A percentile compares a stretch with the other conserved stretches of the same genome.
Conservation (phyloP, 306 rosid genomes). For the Canavalia ensiformis region DNA sequence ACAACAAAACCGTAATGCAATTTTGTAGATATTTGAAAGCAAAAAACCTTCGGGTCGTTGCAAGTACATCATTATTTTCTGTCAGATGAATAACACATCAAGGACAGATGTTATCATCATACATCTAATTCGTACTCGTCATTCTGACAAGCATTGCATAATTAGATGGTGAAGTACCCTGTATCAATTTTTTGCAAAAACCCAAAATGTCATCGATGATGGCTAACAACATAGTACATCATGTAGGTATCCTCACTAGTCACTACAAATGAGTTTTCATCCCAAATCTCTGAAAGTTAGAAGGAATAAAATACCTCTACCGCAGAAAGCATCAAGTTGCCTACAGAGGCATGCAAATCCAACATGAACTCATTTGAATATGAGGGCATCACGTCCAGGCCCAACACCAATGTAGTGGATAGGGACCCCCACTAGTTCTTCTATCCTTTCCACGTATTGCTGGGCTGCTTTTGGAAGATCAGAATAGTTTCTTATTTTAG, state of each 20-base stretch:
- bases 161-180: conserved; percentile 14
- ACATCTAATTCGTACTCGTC: conserved; percentile 40
- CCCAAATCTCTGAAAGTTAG: conserved; percentile 37
- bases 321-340: conserved; percentile 45
- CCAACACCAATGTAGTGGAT: conserved; percentile 94
- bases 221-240: conserved; percentile 45
- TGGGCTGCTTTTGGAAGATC: conserved; percentile 92
- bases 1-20: conserved; percentile 37
- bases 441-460: conserved; percentile 84
- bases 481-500: conserved; percentile 78
- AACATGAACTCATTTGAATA: conserved; percentile 62
- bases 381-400: conserved; percentile 96
- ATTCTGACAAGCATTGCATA: conserved; percentile 35
- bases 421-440: conserved; percentile 88
- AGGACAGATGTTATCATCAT: conserved; percentile 35
- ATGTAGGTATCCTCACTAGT: conserved; percentile 48
- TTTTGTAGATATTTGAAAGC: conserved; percentile 12
- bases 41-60: background rate
- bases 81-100: conserved; percentile 23
- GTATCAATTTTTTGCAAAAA: conserved; percentile 23
- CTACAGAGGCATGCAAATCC: conserved; percentile 43
- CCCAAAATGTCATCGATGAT: conserved; percentile 30
- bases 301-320: conserved; percentile 42
- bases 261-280: conserved; percentile 41
- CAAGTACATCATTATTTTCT: conserved; percentile 44